Evolutionary conservation across 2,329 filamentous ascomycete genomes (phyloP), one percentile per base, ranked within the genome.

Genomic region (Trichophyton verrucosum): DNA sequence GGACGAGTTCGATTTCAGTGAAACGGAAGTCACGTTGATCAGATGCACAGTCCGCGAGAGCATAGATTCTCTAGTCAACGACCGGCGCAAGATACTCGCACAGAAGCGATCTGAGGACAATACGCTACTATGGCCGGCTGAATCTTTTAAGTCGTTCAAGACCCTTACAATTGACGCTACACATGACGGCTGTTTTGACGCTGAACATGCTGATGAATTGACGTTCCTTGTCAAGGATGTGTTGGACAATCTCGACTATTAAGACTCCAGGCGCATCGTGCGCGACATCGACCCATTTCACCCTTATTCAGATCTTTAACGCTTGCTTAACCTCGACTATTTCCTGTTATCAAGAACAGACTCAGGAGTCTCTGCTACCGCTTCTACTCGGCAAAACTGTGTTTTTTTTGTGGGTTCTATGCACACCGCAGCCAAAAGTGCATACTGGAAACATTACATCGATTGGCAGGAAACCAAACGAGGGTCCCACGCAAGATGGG

Each of bases 131-230:
- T 61, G 60, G 60, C 53, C 53, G 4, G 44, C 55, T 9, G 22
- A 49, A 20, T 7, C 24, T 13, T 61, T 61, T 40, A 49, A 61
- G 27, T 33, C 42, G 20, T 58, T 61, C 47, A 44, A 38, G 13
- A 47, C 56, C 17, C 33, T 61, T 15, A 44, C 17, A 38, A 49
- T 61, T n/a, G 44, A 61, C n/a, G 55, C 36, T 17, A 58, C 60
- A 36, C 60, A 61, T 24, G 60, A 61, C 38, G 44, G 60, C 5
- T 61, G 60, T 30, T 61, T 61, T n/a, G 60, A 61, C 30, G 9
- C 51, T 11, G 51, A 61, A 6, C 55, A 61, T 20, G 60, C 60
- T 13, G 53, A 46, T n/a, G 24, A 58, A 49, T 30, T 61, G n/a
- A 61, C 60, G 9, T n/a, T 24, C 24, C 53, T 61, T 40, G 44